Conservation (phyloP, 176 grass and related monocot genomes). For the Poa annua region DNA sequence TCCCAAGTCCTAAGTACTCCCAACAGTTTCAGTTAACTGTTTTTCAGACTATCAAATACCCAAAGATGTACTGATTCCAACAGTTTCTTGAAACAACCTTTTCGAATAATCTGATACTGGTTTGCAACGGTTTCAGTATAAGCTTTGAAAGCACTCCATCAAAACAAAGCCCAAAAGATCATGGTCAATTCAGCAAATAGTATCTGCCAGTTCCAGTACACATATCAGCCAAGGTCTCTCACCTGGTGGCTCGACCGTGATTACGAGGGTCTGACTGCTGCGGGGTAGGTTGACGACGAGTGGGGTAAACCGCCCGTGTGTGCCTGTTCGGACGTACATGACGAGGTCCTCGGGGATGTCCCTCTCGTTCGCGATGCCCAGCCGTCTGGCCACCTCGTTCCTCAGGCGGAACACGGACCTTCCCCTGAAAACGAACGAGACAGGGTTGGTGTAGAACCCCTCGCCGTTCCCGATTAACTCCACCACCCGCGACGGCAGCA, state of each 20-base stretch:
- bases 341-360: not conserved
- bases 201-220: not conserved
- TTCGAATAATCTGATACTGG: not conserved
- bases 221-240: not conserved
- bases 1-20: not conserved
- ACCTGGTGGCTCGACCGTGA: not conserved
- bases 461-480: not conserved
- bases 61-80: too few relatives aligned
- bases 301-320: conserved; percentile 24
- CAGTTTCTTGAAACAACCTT: not conserved
- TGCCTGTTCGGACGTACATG: conserved; percentile 11
- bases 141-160: not conserved
- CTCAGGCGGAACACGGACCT: conserved; percentile 21
- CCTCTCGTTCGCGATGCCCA: not conserved
- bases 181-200: not conserved
- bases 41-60: too few relatives aligned
- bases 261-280: not conserved
- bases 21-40: not conserved
- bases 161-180: too few relatives aligned
- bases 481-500: not conserved
- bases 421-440: not conserved
- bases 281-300: conserved; percentile 35
- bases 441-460: not conserved
- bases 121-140: not conserved
- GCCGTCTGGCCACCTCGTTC: not conserved